phyloP scores from a whole-genome alignment of 495 filamentous ascomycete genomes.

The Penicillium macrosclerotiorum region DNA sequence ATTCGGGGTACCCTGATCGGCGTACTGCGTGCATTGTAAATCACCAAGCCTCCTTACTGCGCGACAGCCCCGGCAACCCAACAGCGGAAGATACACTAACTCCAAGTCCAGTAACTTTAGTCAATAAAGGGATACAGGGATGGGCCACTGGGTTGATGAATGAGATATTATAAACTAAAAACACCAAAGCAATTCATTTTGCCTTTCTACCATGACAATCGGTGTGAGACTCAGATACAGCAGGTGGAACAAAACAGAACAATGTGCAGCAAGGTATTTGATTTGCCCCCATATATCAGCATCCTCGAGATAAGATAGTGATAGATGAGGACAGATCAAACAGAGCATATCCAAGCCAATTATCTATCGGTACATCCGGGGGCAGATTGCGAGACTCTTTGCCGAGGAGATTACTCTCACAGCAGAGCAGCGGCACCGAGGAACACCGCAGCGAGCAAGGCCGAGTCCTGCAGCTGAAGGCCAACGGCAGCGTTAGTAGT shows the following conservation, averaged over 20 bases:
- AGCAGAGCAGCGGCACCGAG: slow-evolving; percentile 39
- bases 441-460: slow-evolving; percentile 39
- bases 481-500: slow-evolving; percentile 16
- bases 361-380: slow-evolving; percentile 14
- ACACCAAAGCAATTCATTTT: slow-evolving; percentile 16
- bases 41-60: slow-evolving; percentile 1
- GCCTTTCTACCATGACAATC: slow-evolving; percentile 13
- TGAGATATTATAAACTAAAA: no score
- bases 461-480: slow-evolving; percentile 34
- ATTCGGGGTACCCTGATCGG: no score
- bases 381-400: slow-evolving; percentile 1
- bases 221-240: slow-evolving; percentile 7
- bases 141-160: no score
- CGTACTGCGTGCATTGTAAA: neutral
- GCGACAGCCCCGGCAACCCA: neutral
- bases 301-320: neutral
- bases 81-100: neutral
- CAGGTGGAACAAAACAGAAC: no score
- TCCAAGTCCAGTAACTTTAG: neutral
- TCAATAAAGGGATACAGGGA: slow-evolving; percentile 1
- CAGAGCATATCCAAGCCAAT: slow-evolving; percentile 13
- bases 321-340: slow-evolving; percentile 11
- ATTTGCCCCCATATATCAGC: no score
- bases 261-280: slow-evolving; percentile 14
- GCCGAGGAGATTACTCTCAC: slow-evolving; percentile 12